Evolutionary conservation across 305 asterid species (phyloP), one percentile per base, ranked within the genome.

Genomic region (Nicotiana rustica): DNA sequence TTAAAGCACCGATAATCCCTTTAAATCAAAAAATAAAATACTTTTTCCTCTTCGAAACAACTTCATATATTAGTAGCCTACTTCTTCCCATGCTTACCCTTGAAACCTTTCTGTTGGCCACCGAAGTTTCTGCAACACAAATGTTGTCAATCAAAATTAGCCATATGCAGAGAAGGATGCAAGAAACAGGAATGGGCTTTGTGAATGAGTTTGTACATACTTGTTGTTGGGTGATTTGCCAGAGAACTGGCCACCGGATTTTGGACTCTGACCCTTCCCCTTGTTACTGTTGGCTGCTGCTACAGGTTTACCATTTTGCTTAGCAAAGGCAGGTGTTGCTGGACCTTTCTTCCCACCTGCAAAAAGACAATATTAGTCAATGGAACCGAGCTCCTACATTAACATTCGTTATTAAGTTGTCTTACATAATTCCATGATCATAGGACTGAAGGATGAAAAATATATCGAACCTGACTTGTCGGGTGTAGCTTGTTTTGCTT

Each of bases 401-500:
- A 7, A 33, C 33, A 47, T 49, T 52, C 9, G 0, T 1, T 41
- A 41, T 41, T 41, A 41, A 41, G 49, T 41, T 41, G 49, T 7
- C 3, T 41, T 41, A 1, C 49, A 41, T 41, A 7, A 41, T 41
- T 8, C 49, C 12, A 41, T 8, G 12, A 41, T 1, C 2, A 61
- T 33, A 59, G n/a, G 68, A 4, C 14, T 75, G 1, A 65, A 19
- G 9, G 1, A 33, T 18, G 13, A 9, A 69, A 6, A 19, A 33
- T 55, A 55, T 4, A 49, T 18, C 77, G 5, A 62, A 91, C 95
- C 94, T 82, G 89, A 15, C 75, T 91, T 91, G 12, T 86, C 85
- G 7, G 92, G 90, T 18, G 92, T 71, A 59, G 88, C 76, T 29
- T 82, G 0, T 80, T 90, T 93, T 25, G 92, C 86, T 84, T 92